phyloP scores from a whole-genome alignment of 805 yeast genomes.

The Saccharomycopsis sp. region DNA sequence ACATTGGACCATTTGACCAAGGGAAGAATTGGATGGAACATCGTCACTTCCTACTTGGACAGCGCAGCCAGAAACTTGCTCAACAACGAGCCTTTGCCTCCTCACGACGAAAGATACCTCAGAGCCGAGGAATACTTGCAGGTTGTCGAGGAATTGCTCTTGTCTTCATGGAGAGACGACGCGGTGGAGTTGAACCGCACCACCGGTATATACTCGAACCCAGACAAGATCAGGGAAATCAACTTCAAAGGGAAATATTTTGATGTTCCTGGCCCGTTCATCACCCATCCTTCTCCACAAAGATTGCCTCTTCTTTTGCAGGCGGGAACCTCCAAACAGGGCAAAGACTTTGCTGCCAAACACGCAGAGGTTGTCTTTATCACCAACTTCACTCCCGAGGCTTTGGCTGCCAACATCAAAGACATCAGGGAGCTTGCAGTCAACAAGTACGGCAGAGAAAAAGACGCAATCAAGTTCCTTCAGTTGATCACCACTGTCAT shows the following conservation, averaged over 20 bases:
- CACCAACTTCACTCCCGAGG: constrained; percentile 31
- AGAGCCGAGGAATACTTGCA: constrained; percentile 36
- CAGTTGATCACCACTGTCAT: constrained; percentile 33
- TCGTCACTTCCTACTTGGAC: constrained; percentile 39
- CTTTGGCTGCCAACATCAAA: constrained; percentile 27
- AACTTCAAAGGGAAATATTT: constrained; percentile 36
- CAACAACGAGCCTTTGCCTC: constrained; percentile 32
- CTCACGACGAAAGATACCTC: constrained; percentile 36
- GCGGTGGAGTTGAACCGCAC: constrained; percentile 27
- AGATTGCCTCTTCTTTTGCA: constrained; percentile 38
- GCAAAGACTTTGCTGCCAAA: constrained; percentile 37
- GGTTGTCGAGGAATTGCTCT: constrained; percentile 34
- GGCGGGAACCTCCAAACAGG: constrained; percentile 39
- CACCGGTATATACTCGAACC: constrained; percentile 33
- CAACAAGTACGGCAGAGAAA: constrained; percentile 32
- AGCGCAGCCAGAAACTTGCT: constrained; percentile 36
- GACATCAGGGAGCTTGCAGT: constrained; percentile 30
- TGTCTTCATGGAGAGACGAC: constrained; percentile 41
- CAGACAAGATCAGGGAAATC: constrained; percentile 35
- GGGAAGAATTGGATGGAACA: constrained; percentile 43
- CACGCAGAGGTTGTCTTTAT: constrained; percentile 38
- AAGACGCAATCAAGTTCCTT: constrained; percentile 33
- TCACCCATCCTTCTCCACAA: constrained; percentile 38
- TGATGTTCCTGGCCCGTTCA: constrained; percentile 38
- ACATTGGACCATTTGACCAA: constrained; percentile 38